Base-by-base conservation (phyloP, 805 yeast species). In the Starmerella scarabaei region DNA sequence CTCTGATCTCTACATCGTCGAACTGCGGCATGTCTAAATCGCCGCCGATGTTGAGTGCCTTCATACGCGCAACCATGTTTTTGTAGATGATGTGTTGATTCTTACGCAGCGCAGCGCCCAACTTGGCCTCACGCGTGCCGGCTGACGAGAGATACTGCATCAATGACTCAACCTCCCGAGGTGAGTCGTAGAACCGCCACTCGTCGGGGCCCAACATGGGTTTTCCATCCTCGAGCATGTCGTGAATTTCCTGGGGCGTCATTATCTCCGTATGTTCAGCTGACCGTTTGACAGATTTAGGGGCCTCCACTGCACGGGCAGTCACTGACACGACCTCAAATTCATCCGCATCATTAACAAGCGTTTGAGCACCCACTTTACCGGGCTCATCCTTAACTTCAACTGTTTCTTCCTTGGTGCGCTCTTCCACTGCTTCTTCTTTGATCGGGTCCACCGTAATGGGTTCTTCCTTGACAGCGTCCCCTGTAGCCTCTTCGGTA, bases 171-270 rank as follows among this genome's bases (percentile, higher is more conserved):
- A 52, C 20, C 37, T 49, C 51, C 12, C 34, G 42, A 21, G 42
- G 47, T 16, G 44, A 41, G 2, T 49, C 52, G 37, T 51, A 51
- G 42, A 30, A 51, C 18, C 54, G 40, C 56, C 56, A 52, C 27
- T 52, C 40, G 20, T 44, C 21, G 16, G 52, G 44, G 21, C 40
- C 27, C 21, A 36, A 18, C 15, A 45, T 31, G 19, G 21, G 21
- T n/a, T 20, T 3, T 2, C 36, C 36, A 28, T 45, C 41, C 35
- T 50, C 48, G 21, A 43, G 38, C 9, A 30, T 14, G 16, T 31
- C 28, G 36, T 42, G 43, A 23, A 48, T 21, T 12, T 42, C 53
- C 17, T 30, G 28, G 5, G 45, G 42, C 15, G 42, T 35, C 20
- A 41, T 24, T 4, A 26, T 5, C 17, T 19, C 35, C 9, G 24